phyloP scores from a whole-genome alignment of 352 stramenopile genomes.

The Phytophthora brassicae region DNA sequence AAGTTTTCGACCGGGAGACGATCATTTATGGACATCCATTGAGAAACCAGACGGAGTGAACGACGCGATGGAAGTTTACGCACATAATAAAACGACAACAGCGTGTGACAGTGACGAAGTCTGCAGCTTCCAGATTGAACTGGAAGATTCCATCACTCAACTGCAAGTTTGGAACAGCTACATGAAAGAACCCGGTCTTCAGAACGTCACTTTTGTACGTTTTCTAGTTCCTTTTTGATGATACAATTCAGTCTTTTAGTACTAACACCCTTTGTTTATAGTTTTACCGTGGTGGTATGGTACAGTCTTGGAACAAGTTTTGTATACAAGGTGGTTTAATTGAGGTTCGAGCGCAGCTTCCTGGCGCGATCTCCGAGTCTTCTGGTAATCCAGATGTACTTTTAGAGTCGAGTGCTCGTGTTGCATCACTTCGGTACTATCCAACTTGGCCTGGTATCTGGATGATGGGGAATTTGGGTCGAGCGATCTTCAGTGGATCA shows the following conservation, averaged over 20 bases:
- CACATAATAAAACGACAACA: conserved; percentile 69
- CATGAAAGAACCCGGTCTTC: conserved; percentile 30
- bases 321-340: conserved; percentile 91
- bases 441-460: conserved; percentile 92
- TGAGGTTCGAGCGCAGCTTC: conserved; percentile 79
- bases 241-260: no score
- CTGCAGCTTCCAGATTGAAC: conserved; percentile 45
- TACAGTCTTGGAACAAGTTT: conserved; percentile 94
- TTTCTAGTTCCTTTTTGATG: conserved; percentile 33
- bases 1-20: conserved; percentile 84
- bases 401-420: conserved; percentile 34
- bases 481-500: conserved; percentile 90
- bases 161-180: conserved; percentile 52
- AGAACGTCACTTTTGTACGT: conserved; percentile 49
- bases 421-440: conserved; percentile 42
- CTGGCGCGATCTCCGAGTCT: conserved; percentile 48
- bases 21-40: conserved; percentile 92
- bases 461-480: conserved; percentile 93
- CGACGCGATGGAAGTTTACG: conserved; percentile 91
- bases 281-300: conserved; percentile 80
- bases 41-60: conserved; percentile 93
- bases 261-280: conserved; percentile 7
- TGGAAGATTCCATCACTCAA: conserved; percentile 33
- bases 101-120: conserved; percentile 29
- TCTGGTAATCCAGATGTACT: conserved; percentile 49